Conservation (phyloP, 2,329 filamentous ascomycete genomes). For the Microsporum audouinii region DNA sequence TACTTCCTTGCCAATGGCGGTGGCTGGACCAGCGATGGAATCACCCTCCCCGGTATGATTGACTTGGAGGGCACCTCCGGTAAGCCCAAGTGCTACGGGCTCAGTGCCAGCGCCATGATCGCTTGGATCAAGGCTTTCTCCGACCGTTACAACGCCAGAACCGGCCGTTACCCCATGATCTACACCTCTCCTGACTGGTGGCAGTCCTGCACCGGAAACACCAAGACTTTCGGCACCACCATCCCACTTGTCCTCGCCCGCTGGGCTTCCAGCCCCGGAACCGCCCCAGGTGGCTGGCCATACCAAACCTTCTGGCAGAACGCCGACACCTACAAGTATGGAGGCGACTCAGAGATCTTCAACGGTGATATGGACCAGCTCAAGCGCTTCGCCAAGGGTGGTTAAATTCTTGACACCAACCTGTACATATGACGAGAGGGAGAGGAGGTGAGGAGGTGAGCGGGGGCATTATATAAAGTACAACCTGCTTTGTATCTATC, state of each 20-base stretch:
- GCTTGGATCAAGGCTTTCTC: conserved; percentile 45
- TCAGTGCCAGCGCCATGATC: conserved; percentile 39
- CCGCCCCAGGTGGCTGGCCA: conserved; percentile 42
- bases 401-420: background rate
- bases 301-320: conserved; percentile 48
- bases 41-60: conserved; percentile 47
- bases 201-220: conserved; percentile 43
- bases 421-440: background rate
- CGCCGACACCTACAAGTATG: conserved; percentile 37
- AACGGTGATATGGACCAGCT: conserved; percentile 35
- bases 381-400: conserved; percentile 24
- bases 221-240: conserved; percentile 34
- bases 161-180: conserved; percentile 42
- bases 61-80: conserved; percentile 40
- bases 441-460: background rate
- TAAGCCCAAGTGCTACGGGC: conserved; percentile 36
- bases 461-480: background rate
- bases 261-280: conserved; percentile 33
- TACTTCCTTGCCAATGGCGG: conserved; percentile 45
- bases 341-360: conserved; percentile 44
- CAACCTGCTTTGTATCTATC: background rate
- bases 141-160: conserved; percentile 38
- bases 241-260: conserved; percentile 41
- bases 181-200: conserved; percentile 47
- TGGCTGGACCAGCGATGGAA: conserved; percentile 44